A percentile compares a stretch with the other conserved stretches of the same genome.
Conservation (phyloP, 176 grass and related monocot genomes). For the Avena insularis region DNA sequence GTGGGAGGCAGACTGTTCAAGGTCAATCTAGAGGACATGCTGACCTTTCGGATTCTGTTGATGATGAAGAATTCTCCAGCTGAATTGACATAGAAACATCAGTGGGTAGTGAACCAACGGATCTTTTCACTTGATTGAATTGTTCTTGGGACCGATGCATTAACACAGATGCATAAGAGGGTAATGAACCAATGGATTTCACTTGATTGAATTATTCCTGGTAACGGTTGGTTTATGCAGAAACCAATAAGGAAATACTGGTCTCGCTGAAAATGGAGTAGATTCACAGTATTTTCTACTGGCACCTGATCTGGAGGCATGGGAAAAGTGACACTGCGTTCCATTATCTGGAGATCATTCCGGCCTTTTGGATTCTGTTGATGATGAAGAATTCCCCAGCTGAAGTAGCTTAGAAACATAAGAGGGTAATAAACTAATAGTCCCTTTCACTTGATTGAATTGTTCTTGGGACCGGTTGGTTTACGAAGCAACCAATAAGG, state of each 20-base stretch:
- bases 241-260: slow-evolving; percentile 39
- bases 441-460: too few relatives aligned
- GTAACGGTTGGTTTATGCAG: neutral
- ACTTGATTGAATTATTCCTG: slow-evolving; percentile 10
- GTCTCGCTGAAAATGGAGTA: neutral
- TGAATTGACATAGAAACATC: slow-evolving; percentile 24
- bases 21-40: neutral
- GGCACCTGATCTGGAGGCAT: slow-evolving; percentile 14
- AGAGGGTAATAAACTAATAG: too few relatives aligned
- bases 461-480: too few relatives aligned
- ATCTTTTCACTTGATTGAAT: slow-evolving; percentile 16
- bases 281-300: slow-evolving; percentile 29
- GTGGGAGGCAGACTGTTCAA: neutral
- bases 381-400: too few relatives aligned
- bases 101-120: neutral
- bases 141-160: neutral
- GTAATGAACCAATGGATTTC: slow-evolving; percentile 14
- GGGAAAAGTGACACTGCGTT: neutral
- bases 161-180: neutral
- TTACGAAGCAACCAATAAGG: too few relatives aligned
- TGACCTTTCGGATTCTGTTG: slow-evolving; percentile 36
- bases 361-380: too few relatives aligned
- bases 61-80: slow-evolving; percentile 40
- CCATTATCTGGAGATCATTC: slow-evolving; percentile 16
- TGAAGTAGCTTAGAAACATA: too few relatives aligned